phyloP scores from a whole-genome alignment of 2,329 filamentous ascomycete species.

The Clarireedia homoeocarpa region DNA sequence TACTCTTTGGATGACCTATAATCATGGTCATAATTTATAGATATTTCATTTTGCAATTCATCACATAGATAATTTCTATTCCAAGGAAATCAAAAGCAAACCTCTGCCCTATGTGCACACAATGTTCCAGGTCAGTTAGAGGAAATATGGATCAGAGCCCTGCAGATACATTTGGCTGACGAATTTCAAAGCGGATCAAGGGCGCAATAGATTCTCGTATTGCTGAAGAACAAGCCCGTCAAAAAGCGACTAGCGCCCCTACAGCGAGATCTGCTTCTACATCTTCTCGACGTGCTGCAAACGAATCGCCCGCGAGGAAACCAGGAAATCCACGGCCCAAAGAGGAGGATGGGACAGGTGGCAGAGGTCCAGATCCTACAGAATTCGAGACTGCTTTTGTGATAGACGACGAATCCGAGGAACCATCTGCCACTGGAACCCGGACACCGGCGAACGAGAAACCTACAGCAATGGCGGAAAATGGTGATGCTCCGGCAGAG shows the following conservation, averaged over 20 bases:
- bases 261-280: slow-evolving; percentile 36
- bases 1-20: neutral
- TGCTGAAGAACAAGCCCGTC: slow-evolving; percentile 80
- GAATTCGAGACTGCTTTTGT: slow-evolving; percentile 84
- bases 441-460: slow-evolving; percentile 38
- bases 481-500: slow-evolving; percentile 8
- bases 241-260: slow-evolving; percentile 35
- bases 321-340: slow-evolving; percentile 23
- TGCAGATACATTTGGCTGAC: slow-evolving; percentile 2
- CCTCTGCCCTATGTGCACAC: slow-evolving; percentile 18
- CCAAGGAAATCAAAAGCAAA: neutral
- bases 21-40: neutral
- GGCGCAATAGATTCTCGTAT: slow-evolving; percentile 81
- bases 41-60: neutral
- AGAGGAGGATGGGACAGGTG: slow-evolving; percentile 21
- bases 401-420: slow-evolving; percentile 72
- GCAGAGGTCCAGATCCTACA: slow-evolving; percentile 61
- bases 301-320: slow-evolving; percentile 23
- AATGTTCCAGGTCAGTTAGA: slow-evolving; percentile 29
- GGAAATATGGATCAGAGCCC: slow-evolving; percentile 4
- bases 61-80: slow-evolving; percentile 10
- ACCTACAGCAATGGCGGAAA: slow-evolving; percentile 16
- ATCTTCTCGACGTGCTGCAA: slow-evolving; percentile 18
- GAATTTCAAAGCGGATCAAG: slow-evolving; percentile 58
- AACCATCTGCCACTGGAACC: slow-evolving; percentile 53